Evolutionary conservation across 129 eudicot species (phyloP), one percentile per base, ranked within the genome.

Genomic region (Chrysanthemum seticuspe): DNA sequence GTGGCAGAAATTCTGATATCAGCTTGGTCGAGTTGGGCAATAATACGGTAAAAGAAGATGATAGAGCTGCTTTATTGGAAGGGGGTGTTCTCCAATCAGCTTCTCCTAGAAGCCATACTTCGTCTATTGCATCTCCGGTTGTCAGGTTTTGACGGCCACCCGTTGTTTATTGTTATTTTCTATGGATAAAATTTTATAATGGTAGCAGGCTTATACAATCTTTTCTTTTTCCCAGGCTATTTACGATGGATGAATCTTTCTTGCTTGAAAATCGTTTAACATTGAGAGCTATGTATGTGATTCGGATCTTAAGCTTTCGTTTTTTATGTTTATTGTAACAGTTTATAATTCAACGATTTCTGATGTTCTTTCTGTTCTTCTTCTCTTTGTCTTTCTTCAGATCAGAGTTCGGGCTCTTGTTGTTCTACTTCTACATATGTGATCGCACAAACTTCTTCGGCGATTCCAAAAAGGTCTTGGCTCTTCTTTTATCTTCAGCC

Each of bases 371-470:
- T 40, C 10, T 8, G 9, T 40, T 40, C 5, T 40, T 40, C 14
- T 74, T 62, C 50, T n/a, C 58, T 40, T 51, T 53, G 15, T 12
- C 48, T 40, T 51, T 50, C 31, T 79, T 51, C 83, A 89, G 97
- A 65, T 81, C 91, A 34, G 94, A 89, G 69, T 79, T 87, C 80
- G 96, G 95, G 50, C 70, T 78, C 58, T 72, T 92, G 54, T 56
- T 92, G 77, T 74, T 82, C 58, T 89, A 85, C 84, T 85, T 81
- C 71, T 92, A 87, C 86, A 15, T 87, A 62, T 89, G 96, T 79
- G 98, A 92, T 66, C 87, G 96, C 8, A 91, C 97, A 68, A 83
- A 91, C 80, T 75, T 85, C 50, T 82, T 92, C 47, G 92, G 88
- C 14, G 91, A 89, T 75, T 89, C 96, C 45, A 87, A 82, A 59